phyloP scores from a whole-genome alignment of 768 basidiomycete genomes.

The Mycena albidolilacea region DNA sequence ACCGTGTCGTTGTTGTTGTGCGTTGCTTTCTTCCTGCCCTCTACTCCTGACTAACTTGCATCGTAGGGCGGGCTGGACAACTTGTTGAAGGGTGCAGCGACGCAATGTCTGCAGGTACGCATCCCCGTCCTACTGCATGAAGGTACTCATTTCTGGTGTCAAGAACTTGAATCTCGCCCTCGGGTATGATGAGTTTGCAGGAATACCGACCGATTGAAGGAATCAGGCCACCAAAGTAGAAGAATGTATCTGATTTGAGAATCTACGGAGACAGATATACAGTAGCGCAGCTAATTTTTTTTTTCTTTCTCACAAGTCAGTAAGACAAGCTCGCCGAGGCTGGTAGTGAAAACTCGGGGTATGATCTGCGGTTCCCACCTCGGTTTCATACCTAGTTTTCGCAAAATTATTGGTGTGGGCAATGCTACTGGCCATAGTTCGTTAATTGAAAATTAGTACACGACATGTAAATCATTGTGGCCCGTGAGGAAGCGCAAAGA shows the following conservation, averaged over 20 bases:
- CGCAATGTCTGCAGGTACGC: conserved; percentile 95
- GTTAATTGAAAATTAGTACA: too few relatives aligned
- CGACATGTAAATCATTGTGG: too few relatives aligned
- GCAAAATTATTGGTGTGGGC: too few relatives aligned
- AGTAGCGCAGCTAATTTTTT: neutral
- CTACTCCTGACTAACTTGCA: neutral
- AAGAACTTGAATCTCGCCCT: conserved; percentile 93
- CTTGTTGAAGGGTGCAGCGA: conserved; percentile 97
- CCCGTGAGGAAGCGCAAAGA: too few relatives aligned
- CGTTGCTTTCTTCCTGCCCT: conserved; percentile 48
- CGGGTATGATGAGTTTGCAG: conserved; percentile 88
- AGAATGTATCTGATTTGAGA: conserved; percentile 13
- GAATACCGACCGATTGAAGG: conserved; percentile 67
- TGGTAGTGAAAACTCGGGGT: too few relatives aligned
- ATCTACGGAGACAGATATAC: neutral
- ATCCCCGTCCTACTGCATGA: conserved; percentile 3
- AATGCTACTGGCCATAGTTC: too few relatives aligned
- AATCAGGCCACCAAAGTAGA: conserved; percentile 13
- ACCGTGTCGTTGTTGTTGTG: conserved; percentile 95
- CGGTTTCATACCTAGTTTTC: too few relatives aligned
- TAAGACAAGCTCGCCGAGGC: neutral
- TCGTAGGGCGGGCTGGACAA: conserved; percentile 93
- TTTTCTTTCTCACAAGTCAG: neutral
- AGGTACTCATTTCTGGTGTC: conserved; percentile 5
- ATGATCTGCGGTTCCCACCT: too few relatives aligned